phyloP scores from a whole-genome alignment of 768 basidiomycete genomes.

The Thelephora aurantiotincta region DNA sequence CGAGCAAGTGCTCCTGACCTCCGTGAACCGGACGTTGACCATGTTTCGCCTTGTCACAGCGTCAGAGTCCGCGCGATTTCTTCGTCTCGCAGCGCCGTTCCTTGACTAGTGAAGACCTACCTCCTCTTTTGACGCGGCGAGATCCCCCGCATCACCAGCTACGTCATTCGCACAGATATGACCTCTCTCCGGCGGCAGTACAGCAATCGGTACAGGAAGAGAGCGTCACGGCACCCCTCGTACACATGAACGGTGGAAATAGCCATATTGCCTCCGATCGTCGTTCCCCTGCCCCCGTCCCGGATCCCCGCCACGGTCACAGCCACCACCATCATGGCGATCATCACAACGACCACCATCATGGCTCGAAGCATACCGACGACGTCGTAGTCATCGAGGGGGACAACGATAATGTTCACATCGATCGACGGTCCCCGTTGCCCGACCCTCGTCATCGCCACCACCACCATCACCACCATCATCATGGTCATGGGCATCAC shows the following conservation, averaged over 20 bases:
- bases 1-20: no score
- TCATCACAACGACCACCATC: slow-evolving; percentile 5
- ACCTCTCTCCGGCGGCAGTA: no score
- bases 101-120: background rate
- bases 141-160: background rate
- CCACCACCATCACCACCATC: slow-evolving; percentile 5
- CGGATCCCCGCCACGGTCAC: background rate
- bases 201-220: no score
- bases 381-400: slow-evolving; percentile 5
- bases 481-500: slow-evolving; percentile 6
- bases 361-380: slow-evolving; percentile 1
- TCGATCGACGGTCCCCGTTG: slow-evolving; percentile 1
- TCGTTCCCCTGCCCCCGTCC: background rate
- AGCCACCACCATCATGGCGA: slow-evolving; percentile 3
- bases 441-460: background rate
- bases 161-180: no score
- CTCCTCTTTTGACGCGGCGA: background rate
- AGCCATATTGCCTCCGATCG: background rate
- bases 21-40: no score
- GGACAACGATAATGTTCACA: slow-evolving; percentile 7
- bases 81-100: background rate
- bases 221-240: background rate
- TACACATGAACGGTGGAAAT: background rate
- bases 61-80: no score
- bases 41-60: no score